Base-by-base conservation (phyloP, 2,329 filamentous ascomycete genomes). In the Penicillium italicum region DNA sequence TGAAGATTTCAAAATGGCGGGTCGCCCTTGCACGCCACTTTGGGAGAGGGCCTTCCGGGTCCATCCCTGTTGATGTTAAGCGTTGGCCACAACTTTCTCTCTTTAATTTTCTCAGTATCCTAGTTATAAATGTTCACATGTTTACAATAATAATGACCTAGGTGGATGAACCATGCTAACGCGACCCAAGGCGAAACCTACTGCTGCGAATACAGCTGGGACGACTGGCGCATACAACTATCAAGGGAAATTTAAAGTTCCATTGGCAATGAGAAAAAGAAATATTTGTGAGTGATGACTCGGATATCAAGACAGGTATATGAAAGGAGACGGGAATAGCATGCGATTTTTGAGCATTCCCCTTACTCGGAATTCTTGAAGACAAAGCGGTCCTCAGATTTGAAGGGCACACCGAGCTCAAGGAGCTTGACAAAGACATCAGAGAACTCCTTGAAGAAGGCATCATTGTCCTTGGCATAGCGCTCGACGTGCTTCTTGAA, bases 381-480 rank as follows among this genome's bases (percentile, higher is more conserved):
- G 64, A 77, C 80, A 75, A 80, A 87, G 62, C 76, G 73, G 44
- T 77, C 74, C 69, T 80, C 80, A 73, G 87, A 80, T 66, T 82
- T 82, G 73, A 97, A 97, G 34, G 93, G 92, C 57, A 97, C 93
- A 68, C 93, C 93, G 14, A 97, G 85, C 82, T 97, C 93, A 66
- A 97, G 93, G 46, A 99, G 84, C 80, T 88, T 93, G 66, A 83
- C 77, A 55, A 93, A 80, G 49, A 88, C 91, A 37, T 85, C 83
- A 12, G 86, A 81, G 74, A 97, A 99, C 74, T 97, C 93, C 76
- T 88, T 87, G 84, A 97, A 97, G 84, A 97, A 99, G 49, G 80
- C 80, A 54, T 91, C 89, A 74, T 90, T 90, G 77, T 96, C 90
- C 81, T 90, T 90, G 69, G 93, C 92, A 73, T 97, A 97, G 74